Percentiles rank a stretch among this genome's conserved stretches.
Conservation (phyloP, 257 asterid genomes). For the Salvia splendens region DNA sequence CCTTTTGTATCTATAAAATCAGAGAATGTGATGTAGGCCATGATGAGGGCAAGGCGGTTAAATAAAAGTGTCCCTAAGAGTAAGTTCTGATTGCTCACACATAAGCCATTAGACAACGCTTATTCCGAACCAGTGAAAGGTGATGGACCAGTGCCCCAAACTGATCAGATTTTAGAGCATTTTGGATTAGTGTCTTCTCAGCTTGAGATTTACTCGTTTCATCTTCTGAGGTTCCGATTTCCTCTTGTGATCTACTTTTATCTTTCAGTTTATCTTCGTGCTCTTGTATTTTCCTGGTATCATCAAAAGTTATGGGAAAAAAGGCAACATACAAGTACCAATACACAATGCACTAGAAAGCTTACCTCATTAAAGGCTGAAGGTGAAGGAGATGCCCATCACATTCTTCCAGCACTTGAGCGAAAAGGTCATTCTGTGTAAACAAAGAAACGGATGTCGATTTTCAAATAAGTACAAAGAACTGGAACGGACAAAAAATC, state of each 20-base stretch:
- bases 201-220: constrained; percentile 44
- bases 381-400: constrained; percentile 65
- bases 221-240: constrained; percentile 40
- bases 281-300: constrained; percentile 61
- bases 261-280: constrained; percentile 49
- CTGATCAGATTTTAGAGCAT: constrained; percentile 59
- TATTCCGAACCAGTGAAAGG: constrained; percentile 79
- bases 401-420: constrained; percentile 90
- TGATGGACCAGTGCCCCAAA: constrained; percentile 92
- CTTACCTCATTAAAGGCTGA: constrained; percentile 73
- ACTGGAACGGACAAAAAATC: constrained; percentile 7
- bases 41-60: constrained; percentile 2
- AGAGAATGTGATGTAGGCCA: not conserved
- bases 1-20: constrained; percentile 63
- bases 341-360: not conserved
- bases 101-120: constrained; percentile 94
- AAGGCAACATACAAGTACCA: not conserved
- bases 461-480: constrained; percentile 21
- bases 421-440: constrained; percentile 66
- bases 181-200: constrained; percentile 42
- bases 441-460: not conserved
- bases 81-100: constrained; percentile 48
- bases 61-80: constrained; percentile 2
- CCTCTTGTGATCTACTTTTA: constrained; percentile 37
- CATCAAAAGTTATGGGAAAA: not conserved